Conservation (phyloP, 352 stramenopile species). For the Phytophthora pluvialis region DNA sequence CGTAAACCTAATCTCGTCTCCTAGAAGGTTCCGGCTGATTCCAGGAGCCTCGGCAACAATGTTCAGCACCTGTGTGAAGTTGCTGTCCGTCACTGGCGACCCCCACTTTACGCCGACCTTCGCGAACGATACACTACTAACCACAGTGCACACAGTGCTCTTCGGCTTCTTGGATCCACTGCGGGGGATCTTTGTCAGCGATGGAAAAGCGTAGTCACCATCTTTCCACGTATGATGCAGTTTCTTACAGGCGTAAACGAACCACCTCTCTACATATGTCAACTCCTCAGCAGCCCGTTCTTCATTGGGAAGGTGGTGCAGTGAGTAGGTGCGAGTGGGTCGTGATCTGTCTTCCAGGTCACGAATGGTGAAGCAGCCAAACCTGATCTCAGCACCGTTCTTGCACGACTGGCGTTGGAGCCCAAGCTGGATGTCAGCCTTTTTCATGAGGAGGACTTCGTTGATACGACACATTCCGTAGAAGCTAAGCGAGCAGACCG, state of each 20-base stretch:
- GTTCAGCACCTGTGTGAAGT: conserved; percentile 21
- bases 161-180: neutral
- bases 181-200: conserved; percentile 6
- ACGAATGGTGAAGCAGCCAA: conserved; percentile 21
- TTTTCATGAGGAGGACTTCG: conserved; percentile 11
- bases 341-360: conserved; percentile 15
- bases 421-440: conserved; percentile 9
- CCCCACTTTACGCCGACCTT: conserved; percentile 8
- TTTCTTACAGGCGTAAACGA: neutral
- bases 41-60: conserved; percentile 9
- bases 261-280: conserved; percentile 8
- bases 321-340: conserved; percentile 9
- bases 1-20: conserved; percentile 16
- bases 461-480: conserved; percentile 35
- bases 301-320: conserved; percentile 10
- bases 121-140: neutral
- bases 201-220: neutral
- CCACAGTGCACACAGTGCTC: neutral
- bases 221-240: neutral
- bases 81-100: conserved; percentile 9
- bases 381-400: neutral
- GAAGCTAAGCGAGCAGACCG: conserved; percentile 18
- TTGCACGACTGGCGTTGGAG: conserved; percentile 5
- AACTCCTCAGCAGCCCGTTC: conserved; percentile 7
- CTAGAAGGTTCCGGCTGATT: neutral